These are phyloP conservation scores for Ramaria sp. DNA, from an alignment of 768 basidiomycete genomes.

Conservation along the genomic window DNA sequence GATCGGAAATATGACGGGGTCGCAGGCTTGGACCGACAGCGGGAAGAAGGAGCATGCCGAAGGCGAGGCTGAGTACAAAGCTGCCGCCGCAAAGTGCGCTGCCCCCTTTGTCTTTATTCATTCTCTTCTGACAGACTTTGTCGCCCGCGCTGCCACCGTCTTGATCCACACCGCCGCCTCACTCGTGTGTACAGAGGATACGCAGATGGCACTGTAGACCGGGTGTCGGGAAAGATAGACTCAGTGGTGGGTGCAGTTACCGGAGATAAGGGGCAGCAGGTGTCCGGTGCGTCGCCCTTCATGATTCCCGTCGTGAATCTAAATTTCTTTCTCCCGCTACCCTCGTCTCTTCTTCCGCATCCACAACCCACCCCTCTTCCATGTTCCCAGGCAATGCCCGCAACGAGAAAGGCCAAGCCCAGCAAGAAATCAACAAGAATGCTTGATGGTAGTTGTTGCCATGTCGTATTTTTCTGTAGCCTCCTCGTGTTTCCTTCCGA, in stretches of 20 bases:
- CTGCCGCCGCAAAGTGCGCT: slow-evolving; percentile 6
- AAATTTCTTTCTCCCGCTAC: too few species aligned
- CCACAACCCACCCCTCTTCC: background rate
- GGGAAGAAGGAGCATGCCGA: slow-evolving; percentile 41
- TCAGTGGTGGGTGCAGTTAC: slow-evolving; percentile 42
- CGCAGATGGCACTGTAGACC: slow-evolving; percentile 36
- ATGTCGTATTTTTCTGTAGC: too few species aligned
- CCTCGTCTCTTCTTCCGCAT: too few species aligned
- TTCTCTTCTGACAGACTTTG: too few species aligned
- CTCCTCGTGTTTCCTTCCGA: too few species aligned
- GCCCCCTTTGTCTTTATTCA: too few species aligned
- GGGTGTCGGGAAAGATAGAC: slow-evolving; percentile 40
- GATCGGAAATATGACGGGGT: slow-evolving; percentile 35
- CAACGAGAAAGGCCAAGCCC: slow-evolving; percentile 43
- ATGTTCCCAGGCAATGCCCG: slow-evolving; percentile 31
- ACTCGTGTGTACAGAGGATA: slow-evolving; percentile 41
- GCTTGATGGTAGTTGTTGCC: background rate
- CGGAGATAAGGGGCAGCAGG: slow-evolving; percentile 45
- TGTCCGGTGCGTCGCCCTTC: slow-evolving; percentile 25
- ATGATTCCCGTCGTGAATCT: background rate
- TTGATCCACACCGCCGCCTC: too few species aligned
- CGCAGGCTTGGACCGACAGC: slow-evolving; percentile 29
- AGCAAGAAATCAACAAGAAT: slow-evolving; percentile 42
- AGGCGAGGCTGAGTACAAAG: slow-evolving; percentile 36
- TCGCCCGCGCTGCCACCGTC: too few species aligned